A percentile compares a stretch with the other conserved stretches of the same genome.
Conservation (phyloP, 345 rosid genomes). For the Firmiana major region DNA sequence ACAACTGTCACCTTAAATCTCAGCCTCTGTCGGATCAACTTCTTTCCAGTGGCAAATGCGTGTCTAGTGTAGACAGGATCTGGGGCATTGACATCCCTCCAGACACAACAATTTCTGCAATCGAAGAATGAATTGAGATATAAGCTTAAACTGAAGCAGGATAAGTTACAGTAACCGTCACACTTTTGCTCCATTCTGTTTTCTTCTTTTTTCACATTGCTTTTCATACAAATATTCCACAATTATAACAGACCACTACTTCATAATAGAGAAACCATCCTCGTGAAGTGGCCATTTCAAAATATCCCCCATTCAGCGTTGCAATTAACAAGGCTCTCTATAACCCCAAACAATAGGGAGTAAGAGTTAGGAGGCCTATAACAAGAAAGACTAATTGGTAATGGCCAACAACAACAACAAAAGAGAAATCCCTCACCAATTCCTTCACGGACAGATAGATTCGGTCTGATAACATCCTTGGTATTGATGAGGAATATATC, state of each 20-base stretch:
- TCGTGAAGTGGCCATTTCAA: neutral
- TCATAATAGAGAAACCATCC: neutral
- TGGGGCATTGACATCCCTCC: slow-evolving; percentile 99
- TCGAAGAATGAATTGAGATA: slow-evolving; percentile 12
- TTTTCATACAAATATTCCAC: neutral
- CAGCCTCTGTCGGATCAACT: slow-evolving; percentile 56
- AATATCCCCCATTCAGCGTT: neutral
- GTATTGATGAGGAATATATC: slow-evolving; percentile 81
- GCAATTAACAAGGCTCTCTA: neutral
- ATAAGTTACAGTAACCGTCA: neutral
- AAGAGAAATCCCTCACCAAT: slow-evolving; percentile 58
- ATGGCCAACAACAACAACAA: neutral
- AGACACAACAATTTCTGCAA: slow-evolving; percentile 91
- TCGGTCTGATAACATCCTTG: slow-evolving; percentile 90
- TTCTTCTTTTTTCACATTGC: neutral
- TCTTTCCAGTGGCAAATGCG: slow-evolving; percentile 49
- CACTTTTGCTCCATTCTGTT: neutral
- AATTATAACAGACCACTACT: neutral
- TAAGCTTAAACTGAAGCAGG: neutral
- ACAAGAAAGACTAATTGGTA: neutral
- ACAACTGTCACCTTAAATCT: slow-evolving; percentile 34
- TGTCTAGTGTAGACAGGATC: slow-evolving; percentile 64
- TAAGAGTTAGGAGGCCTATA: neutral
- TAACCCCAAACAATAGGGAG: neutral
- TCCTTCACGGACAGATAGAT: slow-evolving; percentile 94